Conservation (phyloP, 768 basidiomycete genomes). For the Chalciporus piperatus region DNA sequence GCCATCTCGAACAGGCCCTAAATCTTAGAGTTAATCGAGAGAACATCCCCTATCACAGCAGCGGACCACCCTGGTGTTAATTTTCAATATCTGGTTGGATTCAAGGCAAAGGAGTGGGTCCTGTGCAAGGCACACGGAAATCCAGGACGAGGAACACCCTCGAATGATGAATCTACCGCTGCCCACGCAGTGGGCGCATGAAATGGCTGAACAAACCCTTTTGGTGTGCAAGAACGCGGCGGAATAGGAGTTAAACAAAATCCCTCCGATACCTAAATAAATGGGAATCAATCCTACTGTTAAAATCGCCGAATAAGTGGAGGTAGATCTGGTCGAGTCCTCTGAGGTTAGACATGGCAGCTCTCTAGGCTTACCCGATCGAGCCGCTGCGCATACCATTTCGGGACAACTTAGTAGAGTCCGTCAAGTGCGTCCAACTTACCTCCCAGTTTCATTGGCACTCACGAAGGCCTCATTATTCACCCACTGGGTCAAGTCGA, state of each 20-base stretch:
- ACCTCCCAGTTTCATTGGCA: too few relatives aligned
- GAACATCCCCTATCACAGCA: conserved; percentile 8
- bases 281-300: too few relatives aligned
- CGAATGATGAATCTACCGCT: too few relatives aligned
- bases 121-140: background rate
- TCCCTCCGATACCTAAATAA: background rate
- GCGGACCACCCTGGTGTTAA: conserved; percentile 7
- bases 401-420: background rate
- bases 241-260: background rate
- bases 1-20: too few relatives aligned
- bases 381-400: background rate
- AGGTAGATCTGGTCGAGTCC: too few relatives aligned
- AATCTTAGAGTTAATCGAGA: conserved; percentile 7
- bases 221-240: background rate
- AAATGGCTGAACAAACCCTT: background rate
- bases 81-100: background rate
- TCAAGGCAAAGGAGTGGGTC: background rate
- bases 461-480: too few relatives aligned
- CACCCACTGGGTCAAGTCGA: background rate
- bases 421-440: too few relatives aligned
- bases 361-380: too few relatives aligned
- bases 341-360: too few relatives aligned
- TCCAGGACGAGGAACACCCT: background rate
- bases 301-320: too few relatives aligned
- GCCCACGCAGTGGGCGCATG: background rate